Base-by-base conservation (phyloP, 805 yeast genomes). In the Pachysolen tannophilus region DNA sequence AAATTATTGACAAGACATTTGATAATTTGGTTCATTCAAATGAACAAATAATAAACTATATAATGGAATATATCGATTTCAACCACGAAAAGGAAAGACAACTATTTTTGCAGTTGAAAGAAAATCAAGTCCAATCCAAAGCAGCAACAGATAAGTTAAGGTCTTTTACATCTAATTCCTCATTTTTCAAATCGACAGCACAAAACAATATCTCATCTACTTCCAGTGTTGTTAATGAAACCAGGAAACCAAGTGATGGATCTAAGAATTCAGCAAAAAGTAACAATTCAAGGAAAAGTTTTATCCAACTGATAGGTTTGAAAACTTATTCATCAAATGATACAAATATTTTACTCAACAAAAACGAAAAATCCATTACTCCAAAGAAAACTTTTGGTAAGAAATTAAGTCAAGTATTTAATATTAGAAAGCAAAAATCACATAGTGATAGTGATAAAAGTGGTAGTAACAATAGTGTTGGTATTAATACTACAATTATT, bases 241-340 rank as follows among this genome's bases (percentile, higher is more conserved):
- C n/a, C n/a, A n/a, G 26, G 26, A 23, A 23, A 5, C 5, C 26
- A 5, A 23, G 26, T 7, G 13, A 23, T 8, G 26, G 26, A 11
- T 23, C 26, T 11, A 23, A 23, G 13, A 11, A 11, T 23, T 23
- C 26, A 23, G n/a, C n/a, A n/a, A n/a, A n/a, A n/a, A n/a, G 32
- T 21, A n/a, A 21, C 10, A 28, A 19, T 6, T 35, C 38, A 18
- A 20, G 28, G 16, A 35, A 26, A 27, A 35, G 38, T 20, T 20
- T 35, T n/a, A 24, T 23, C 8, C n/a, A n/a, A n/a, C n/a, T n/a
- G n/a, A 26, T 18, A 11, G 20, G 17, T 8, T 35, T 35, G 20
- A 30, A 21, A 20, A 26, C 14, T 8, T 17, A 24, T 18, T 20
- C 34, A 6, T 30, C 38, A 2, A 35, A 30, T 26, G 29, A 31